Base-by-base conservation (phyloP, 1,284 basidiomycete species). In the Fomitopsis pinicola region DNA sequence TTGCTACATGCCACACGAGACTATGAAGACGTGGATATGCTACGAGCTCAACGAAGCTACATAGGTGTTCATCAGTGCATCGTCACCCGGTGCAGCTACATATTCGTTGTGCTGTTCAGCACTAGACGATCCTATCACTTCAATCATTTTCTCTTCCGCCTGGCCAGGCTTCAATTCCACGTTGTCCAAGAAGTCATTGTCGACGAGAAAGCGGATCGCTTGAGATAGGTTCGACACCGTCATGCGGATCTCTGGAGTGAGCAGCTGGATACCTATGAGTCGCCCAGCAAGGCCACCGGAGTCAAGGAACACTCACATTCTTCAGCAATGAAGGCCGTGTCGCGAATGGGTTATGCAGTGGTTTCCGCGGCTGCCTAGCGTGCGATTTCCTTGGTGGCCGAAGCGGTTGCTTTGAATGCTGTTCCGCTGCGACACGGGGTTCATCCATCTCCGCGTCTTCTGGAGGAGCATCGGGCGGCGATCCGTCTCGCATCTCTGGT, bases 161-260 rank as follows among this genome's bases (percentile, higher is more conserved):
- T 95, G 85, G 0, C 96, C 97, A 14, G 89, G 87, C 52, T 82
- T 82, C 22, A 91, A 75, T 75, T 98, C 97, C 1, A 98, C 94
- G 54, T 85, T 83, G 53, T 83, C 77, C 15, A 99, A 78, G 77
- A 97, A 96, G 69, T 95, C 87, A 68, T 99, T 99, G 64, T 94
- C 91, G 2, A 94, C 94, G 15, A 98, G 75, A 75, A 98, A 99
- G 38, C 87, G 88, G 68, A 98, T 92, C 2, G 92, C 93, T 75
- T 98, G 97, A 0, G 95, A 94, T 2, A 98, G 80, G 73, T 97
- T 96, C 2, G 93, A 94, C 5, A 97, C 83, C 0, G 97, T 96
- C 69, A 94, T 85, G 33, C 89, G 86, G 56, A 98, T 95, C 70
- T 98, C 96, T 12, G 90, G 91, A 22, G 90, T 80, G 6, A 98